phyloP scores from a whole-genome alignment of 192 early-diverging fungal species.

The Chytriomyces hyalinus region DNA sequence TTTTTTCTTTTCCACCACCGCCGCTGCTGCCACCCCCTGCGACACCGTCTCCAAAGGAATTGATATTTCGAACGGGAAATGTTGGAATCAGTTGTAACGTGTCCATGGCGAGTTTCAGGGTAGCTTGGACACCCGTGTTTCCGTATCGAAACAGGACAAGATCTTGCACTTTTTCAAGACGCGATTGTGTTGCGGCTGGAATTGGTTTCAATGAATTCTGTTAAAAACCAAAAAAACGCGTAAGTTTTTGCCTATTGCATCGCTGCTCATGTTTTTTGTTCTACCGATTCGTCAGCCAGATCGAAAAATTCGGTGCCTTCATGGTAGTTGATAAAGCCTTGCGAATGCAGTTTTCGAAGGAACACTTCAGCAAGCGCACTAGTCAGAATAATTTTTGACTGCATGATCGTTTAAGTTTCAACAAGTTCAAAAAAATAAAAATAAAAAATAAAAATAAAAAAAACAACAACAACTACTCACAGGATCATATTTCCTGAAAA shows the following conservation, averaged over 20 bases:
- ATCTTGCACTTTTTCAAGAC: conserved; percentile 60
- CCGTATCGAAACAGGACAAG: conserved; percentile 85
- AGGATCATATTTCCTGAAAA: conserved; percentile 73
- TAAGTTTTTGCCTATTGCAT: too few species aligned
- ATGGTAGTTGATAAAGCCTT: conserved; percentile 54
- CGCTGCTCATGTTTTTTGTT: neutral
- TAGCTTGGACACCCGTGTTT: conserved; percentile 78
- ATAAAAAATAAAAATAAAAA: neutral
- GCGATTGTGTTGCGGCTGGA: conserved; percentile 6
- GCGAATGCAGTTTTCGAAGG: conserved; percentile 57
- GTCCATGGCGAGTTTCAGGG: conserved; percentile 67
- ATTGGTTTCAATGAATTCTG: conserved; percentile 31
- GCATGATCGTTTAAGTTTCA: neutral
- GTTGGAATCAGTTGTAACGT: conserved; percentile 71
- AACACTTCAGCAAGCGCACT: conserved; percentile 55
- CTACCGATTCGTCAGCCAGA: conserved; percentile 48
- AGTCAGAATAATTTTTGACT: conserved; percentile 47
- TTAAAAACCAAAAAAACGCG: neutral
- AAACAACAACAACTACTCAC: too few species aligned
- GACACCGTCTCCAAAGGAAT: conserved; percentile 59
- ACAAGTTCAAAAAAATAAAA: neutral
- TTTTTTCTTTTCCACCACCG: conserved; percentile 10
- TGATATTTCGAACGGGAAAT: conserved; percentile 77
- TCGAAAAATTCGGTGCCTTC: conserved; percentile 58
- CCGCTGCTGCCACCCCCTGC: conserved; percentile 22